Percentiles rank a stretch among this genome's conserved stretches.
phyloP scores from a whole-genome alignment of 1,284 basidiomycete genomes.

The Cryptococcus floricola region DNA sequence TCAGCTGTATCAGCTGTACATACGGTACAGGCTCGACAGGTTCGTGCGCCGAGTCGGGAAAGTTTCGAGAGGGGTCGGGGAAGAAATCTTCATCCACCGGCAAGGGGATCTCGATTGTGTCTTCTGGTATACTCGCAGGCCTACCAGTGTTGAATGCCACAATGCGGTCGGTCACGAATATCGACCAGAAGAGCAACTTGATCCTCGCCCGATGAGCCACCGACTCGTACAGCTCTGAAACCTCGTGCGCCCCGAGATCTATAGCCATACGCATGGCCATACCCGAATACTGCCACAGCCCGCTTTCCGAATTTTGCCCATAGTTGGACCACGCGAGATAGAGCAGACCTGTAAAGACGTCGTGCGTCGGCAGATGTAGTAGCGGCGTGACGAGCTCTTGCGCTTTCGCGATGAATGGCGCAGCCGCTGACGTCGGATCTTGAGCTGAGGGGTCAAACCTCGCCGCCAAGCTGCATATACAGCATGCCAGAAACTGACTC shows the following conservation, averaged over 20 bases:
- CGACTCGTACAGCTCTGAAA: slow-evolving; percentile 50
- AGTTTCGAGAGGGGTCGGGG: slow-evolving; percentile 43
- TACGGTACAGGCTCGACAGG: slow-evolving; percentile 47
- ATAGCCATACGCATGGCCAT: slow-evolving; percentile 52
- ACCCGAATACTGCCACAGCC: slow-evolving; percentile 47
- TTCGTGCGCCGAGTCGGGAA: slow-evolving; percentile 25
- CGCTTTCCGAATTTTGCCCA: slow-evolving; percentile 51
- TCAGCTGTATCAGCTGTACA: slow-evolving; percentile 47
- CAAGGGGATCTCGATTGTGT: slow-evolving; percentile 51
- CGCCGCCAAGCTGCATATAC: slow-evolving; percentile 45
- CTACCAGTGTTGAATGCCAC: slow-evolving; percentile 44
- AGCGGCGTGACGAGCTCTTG: slow-evolving; percentile 50
- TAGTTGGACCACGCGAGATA: slow-evolving; percentile 50
- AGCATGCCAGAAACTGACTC: slow-evolving; percentile 49
- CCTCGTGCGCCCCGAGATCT: slow-evolving; percentile 51
- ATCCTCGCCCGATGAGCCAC: slow-evolving; percentile 47
- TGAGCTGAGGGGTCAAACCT: slow-evolving; percentile 28
- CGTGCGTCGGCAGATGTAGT: slow-evolving; percentile 49
- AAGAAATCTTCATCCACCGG: slow-evolving; percentile 50
- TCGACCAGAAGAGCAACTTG: slow-evolving; percentile 48
- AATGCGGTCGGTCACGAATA: slow-evolving; percentile 51
- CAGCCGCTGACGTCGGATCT: slow-evolving; percentile 35
- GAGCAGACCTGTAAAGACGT: slow-evolving; percentile 48
- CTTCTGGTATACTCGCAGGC: slow-evolving; percentile 48
- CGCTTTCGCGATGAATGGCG: slow-evolving; percentile 51